Conservation (phyloP, 345 rosid genomes). For the Turritis glabra region DNA sequence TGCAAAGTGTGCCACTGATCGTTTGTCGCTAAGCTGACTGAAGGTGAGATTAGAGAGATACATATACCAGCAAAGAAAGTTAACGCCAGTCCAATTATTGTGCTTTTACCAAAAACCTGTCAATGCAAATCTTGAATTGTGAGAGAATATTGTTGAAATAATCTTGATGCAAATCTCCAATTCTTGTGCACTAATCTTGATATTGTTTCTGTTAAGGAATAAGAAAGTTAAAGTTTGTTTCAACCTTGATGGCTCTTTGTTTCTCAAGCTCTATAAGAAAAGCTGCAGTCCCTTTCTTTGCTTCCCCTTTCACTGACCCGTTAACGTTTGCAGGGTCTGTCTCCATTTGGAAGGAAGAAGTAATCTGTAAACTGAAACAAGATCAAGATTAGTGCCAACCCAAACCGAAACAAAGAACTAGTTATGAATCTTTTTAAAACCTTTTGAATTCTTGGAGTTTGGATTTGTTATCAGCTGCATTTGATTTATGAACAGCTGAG, state of each 20-base stretch:
- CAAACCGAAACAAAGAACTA: background rate
- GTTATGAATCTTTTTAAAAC: background rate
- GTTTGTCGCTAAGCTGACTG: slow-evolving; percentile 83
- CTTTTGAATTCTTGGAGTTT: slow-evolving; percentile 33
- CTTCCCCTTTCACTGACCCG: slow-evolving; percentile 40
- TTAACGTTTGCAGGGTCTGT: slow-evolving; percentile 28
- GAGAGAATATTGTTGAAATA: background rate
- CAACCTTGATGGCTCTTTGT: slow-evolving; percentile 76
- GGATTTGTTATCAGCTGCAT: slow-evolving; percentile 64
- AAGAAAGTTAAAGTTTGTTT: background rate
- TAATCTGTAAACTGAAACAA: slow-evolving; percentile 45
- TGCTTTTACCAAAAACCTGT: slow-evolving; percentile 76
- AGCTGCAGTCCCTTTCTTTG: slow-evolving; percentile 55
- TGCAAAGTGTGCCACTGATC: slow-evolving; percentile 82
- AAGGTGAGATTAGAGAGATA: slow-evolving; percentile 88
- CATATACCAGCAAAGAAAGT: slow-evolving; percentile 76
- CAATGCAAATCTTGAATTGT: slow-evolving; percentile 15
- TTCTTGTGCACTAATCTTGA: too few relatives aligned
- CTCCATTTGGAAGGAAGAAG: slow-evolving; percentile 30
- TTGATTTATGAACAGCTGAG: slow-evolving; percentile 74
- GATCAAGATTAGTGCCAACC: slow-evolving; percentile 14
- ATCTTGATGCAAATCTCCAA: too few relatives aligned
- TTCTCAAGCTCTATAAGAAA: slow-evolving; percentile 75
- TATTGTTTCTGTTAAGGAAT: background rate
- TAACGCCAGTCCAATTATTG: slow-evolving; percentile 54